Conservation (phyloP, 148 eudicot genomes). For the Amaranthus cruentus region DNA sequence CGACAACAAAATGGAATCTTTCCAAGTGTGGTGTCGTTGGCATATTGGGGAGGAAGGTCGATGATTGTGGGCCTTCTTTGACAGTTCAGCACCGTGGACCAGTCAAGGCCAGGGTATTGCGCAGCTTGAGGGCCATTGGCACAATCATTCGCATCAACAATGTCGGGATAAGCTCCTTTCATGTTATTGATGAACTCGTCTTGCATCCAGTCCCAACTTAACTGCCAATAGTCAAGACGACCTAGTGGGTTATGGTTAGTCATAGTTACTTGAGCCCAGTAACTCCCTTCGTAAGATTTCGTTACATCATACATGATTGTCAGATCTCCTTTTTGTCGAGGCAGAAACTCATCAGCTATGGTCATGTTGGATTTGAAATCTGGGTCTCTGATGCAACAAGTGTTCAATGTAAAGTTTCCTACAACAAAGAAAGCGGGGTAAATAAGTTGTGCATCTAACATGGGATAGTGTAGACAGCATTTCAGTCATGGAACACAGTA, state of each 20-base stretch:
- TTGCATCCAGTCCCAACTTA: constrained; percentile 74
- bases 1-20: constrained; percentile 56
- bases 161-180: constrained; percentile 59
- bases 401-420: constrained; percentile 42
- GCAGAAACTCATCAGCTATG: constrained; percentile 35
- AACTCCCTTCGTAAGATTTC: constrained; percentile 35
- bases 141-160: constrained; percentile 48
- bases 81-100: constrained; percentile 56
- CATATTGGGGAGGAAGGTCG: constrained; percentile 54
- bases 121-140: constrained; percentile 45
- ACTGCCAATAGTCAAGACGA: constrained; percentile 67
- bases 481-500: too few relatives aligned
- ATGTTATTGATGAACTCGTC: constrained; percentile 55
- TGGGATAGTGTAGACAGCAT: neutral
- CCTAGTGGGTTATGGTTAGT: constrained; percentile 59
- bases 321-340: constrained; percentile 59
- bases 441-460: neutral
- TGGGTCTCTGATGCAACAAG: constrained; percentile 56
- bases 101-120: constrained; percentile 41
- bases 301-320: constrained; percentile 66
- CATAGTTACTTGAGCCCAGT: constrained; percentile 77
- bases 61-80: constrained; percentile 51
- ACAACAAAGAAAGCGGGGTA: neutral
- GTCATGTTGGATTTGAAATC: constrained; percentile 34
- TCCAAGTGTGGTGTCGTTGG: constrained; percentile 50